Conservation (phyloP, 345 rosid species). For the Moricandia arvensis region DNA sequence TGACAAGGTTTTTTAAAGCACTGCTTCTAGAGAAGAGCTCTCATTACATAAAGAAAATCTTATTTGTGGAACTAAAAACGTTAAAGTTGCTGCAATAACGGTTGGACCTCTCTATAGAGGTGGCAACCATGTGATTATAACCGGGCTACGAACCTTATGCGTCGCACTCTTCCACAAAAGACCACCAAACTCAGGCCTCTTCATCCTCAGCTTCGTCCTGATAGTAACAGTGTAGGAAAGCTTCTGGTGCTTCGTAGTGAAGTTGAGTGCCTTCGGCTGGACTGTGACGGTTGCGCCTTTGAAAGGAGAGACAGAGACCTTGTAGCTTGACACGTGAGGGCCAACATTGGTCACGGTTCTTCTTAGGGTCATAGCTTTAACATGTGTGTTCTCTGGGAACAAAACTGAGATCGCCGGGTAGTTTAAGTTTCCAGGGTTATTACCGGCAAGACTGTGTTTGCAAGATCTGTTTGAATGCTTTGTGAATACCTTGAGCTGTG, state of each 20-base stretch:
- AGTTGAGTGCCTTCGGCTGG: constrained; percentile 58
- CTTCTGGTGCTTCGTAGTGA: constrained; percentile 66
- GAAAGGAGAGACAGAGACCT: constrained; percentile 56
- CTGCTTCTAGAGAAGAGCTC: constrained; percentile 34
- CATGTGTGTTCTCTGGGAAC: constrained; percentile 51
- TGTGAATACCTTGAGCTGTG: constrained; percentile 63
- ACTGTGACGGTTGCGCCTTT: constrained; percentile 58
- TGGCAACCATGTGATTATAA: constrained; percentile 60
- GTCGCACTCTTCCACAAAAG: constrained; percentile 73
- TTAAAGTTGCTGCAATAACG: constrained; percentile 35
- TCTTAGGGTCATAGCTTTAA: constrained; percentile 43
- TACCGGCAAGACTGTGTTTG: constrained; percentile 38
- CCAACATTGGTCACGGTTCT: constrained; percentile 89
- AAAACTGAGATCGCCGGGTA: constrained; percentile 86
- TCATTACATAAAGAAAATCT: constrained; percentile 25
- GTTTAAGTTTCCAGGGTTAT: constrained; percentile 67
- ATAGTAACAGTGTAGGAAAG: constrained; percentile 66
- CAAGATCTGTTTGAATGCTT: constrained; percentile 71
- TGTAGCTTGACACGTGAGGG: constrained; percentile 58
- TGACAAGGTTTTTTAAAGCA: constrained; percentile 11
- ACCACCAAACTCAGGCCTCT: constrained; percentile 74
- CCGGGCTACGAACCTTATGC: constrained; percentile 86
- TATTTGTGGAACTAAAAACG: constrained; percentile 28
- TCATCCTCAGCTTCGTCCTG: constrained; percentile 46
- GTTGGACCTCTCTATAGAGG: constrained; percentile 41